A percentile compares a stretch with the other conserved stretches of the same genome.
Conservation (phyloP, 371 early-diverging fungal species). For the Choanephora cucurbitarum region DNA sequence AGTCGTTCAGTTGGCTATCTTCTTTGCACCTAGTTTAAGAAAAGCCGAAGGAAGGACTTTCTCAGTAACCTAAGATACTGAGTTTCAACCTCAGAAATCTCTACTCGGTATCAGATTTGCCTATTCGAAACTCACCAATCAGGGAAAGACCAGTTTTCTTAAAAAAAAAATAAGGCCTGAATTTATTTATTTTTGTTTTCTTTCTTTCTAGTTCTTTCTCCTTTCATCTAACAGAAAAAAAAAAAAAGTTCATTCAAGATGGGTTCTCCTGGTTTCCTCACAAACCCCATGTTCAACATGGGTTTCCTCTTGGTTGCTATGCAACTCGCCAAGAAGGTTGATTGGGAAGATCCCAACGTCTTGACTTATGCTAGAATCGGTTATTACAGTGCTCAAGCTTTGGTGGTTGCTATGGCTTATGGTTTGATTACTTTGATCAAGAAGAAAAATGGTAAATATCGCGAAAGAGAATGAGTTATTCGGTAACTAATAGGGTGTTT, state of each 20-base stretch:
- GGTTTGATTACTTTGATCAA: constrained; percentile 57
- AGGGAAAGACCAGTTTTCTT: no score
- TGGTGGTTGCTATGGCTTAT: constrained; percentile 57
- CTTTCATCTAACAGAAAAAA: constrained; percentile 1
- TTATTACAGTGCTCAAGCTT: constrained; percentile 68
- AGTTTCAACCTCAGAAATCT: no score
- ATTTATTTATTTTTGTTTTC: neutral
- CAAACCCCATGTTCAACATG: constrained; percentile 61
- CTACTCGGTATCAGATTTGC: no score
- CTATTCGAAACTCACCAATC: no score
- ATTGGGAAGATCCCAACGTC: constrained; percentile 68
- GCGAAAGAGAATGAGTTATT: neutral
- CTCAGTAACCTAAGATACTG: no score
- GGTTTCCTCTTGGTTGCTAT: constrained; percentile 69
- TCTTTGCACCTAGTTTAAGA: no score
- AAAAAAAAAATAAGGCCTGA: no score
- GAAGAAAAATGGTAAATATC: constrained; percentile 64
- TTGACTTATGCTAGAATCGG: constrained; percentile 61
- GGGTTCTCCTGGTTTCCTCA: constrained; percentile 50
- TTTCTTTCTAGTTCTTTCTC: neutral
- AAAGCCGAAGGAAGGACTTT: no score
- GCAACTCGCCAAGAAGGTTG: constrained; percentile 71
- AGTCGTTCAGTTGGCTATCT: no score
- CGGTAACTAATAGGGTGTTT: neutral
- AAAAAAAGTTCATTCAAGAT: constrained; percentile 29